Conservation (phyloP, 2,329 filamentous ascomycete genomes). For the Macrophomina pseudophaseolina region DNA sequence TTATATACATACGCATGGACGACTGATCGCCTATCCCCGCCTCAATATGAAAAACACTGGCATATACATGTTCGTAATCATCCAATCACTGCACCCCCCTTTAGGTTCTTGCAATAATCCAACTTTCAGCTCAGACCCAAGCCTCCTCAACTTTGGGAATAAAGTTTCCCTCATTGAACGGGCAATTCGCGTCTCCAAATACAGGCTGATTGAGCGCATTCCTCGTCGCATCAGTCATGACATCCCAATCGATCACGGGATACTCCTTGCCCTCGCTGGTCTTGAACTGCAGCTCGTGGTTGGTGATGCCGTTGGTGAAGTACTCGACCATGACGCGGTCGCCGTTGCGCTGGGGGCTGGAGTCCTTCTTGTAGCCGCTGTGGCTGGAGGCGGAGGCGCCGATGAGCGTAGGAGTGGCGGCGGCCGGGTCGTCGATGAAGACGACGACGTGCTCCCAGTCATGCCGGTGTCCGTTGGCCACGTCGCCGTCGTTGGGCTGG, state of each 20-base stretch:
- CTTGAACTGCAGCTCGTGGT: slow-evolving; percentile 43
- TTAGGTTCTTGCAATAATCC: too few species aligned
- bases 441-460: slow-evolving; percentile 50
- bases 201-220: slow-evolving; percentile 45
- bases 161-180: slow-evolving; percentile 44
- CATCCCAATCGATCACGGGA: slow-evolving; percentile 52
- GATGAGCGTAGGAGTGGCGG: slow-evolving; percentile 39
- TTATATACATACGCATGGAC: too few species aligned
- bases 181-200: slow-evolving; percentile 51
- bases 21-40: too few species aligned
- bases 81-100: too few species aligned
- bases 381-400: slow-evolving; percentile 48
- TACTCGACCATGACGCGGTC: slow-evolving; percentile 41
- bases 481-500: slow-evolving; percentile 40
- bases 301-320: slow-evolving; percentile 36
- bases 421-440: slow-evolving; percentile 34
- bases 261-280: not conserved
- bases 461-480: slow-evolving; percentile 46
- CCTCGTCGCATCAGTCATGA: slow-evolving; percentile 42
- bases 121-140: not conserved
- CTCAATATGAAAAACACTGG: too few species aligned
- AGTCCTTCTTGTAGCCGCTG: slow-evolving; percentile 40
- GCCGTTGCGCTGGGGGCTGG: slow-evolving; percentile 30
- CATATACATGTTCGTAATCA: too few species aligned
- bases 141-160: slow-evolving; percentile 24